Evolutionary conservation across 345 rosid species (phyloP).

Genomic region (Clarkia xantiana): DNA sequence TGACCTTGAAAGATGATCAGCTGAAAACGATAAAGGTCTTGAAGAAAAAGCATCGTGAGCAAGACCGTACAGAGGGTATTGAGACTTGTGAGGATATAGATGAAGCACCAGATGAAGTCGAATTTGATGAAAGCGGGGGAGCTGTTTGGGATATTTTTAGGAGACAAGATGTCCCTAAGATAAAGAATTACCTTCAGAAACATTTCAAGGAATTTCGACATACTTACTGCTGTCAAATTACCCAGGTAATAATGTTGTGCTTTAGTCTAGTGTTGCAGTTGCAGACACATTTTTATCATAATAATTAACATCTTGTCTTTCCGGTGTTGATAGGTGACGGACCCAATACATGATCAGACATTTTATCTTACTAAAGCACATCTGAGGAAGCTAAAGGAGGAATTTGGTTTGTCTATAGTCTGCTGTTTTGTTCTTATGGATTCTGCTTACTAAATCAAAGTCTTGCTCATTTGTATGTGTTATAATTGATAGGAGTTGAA

Average conservation of each 20-base stretch:
- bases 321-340: conserved; percentile 27
- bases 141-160: conserved; percentile 69
- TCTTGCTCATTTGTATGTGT: not conserved
- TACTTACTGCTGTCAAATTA: conserved; percentile 34
- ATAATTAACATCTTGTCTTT: not conserved
- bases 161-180: conserved; percentile 53
- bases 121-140: conserved; percentile 33
- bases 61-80: conserved; percentile 44
- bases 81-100: conserved; percentile 9
- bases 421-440: not conserved
- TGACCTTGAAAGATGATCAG: conserved; percentile 1
- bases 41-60: conserved; percentile 28
- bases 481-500: conserved; percentile 30
- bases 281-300: not conserved
- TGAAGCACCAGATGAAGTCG: conserved; percentile 7
- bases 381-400: conserved; percentile 53
- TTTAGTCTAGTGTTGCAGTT: too few relatives aligned
- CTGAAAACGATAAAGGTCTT: conserved; percentile 16
- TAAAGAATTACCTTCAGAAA: conserved; percentile 42
- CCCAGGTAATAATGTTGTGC: conserved; percentile 33
- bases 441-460: not conserved
- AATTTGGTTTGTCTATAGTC: conserved; percentile 35
- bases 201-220: conserved; percentile 73
- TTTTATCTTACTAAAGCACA: conserved; percentile 51
- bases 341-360: conserved; percentile 62